Base-by-base conservation (phyloP, 495 filamentous ascomycete genomes). In the Beverwykella pulmonaria region DNA sequence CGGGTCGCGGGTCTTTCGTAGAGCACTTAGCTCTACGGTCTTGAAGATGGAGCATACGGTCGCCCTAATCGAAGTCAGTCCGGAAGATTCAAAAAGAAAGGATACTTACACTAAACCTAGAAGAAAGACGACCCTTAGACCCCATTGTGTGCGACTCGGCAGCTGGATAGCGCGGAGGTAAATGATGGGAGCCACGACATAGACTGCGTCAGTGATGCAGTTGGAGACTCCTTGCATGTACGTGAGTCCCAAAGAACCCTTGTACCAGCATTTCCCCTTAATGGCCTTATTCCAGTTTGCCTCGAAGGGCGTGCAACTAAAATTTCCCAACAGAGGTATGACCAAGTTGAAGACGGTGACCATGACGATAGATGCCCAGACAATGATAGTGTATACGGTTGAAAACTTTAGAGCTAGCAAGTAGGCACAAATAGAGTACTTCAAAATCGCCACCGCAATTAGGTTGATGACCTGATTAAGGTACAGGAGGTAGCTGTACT, bases 21-120 rank as follows among this genome's bases (percentile, higher is more conserved):
- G 34, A 12, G 27, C 25, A 29, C 32, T 23, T 15, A 55, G 48
- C n/a, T 54, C 36, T 17, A 46, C 12, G 12, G 36, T 53, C 23
- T 63, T 63, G 49, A 47, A 36, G 50, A 63, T 63, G 29, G 60
- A 63, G 60, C 48, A 55, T 8, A 47, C 25, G 29, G 60, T 63
- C 6, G 29, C 60, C 17, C 60, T 63, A 34, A 19, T 23, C 9
- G 39, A 20, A 2, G n/a, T 53, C 14, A 55, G 27, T 19, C 14
- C 17, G 7, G 30, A 25, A 22, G 1, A 8, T 29, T 2, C 15
- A 29, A 15, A 9, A 36, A 19, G 22, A 22, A 10, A 15, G 29
- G 20, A 26, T 3, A 54, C 60, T 54, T 55, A 63, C 60, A 63
- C 32, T 7, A 63, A 15, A 6, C 49, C 60, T 0, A 63, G 60